Conservation (phyloP, 129 eudicot species). For the Flaveria sonorensis region DNA sequence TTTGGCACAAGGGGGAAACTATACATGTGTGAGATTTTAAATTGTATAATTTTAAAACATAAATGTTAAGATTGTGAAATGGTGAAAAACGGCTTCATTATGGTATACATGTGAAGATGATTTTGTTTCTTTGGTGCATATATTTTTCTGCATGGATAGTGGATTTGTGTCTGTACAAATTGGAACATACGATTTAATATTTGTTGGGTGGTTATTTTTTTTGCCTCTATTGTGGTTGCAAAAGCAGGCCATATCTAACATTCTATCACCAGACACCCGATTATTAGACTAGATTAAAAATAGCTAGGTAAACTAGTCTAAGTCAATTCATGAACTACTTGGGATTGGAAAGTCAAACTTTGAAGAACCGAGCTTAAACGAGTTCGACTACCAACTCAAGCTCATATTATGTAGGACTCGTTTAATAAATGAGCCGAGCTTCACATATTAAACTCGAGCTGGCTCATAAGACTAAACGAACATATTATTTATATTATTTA, state of each 20-base stretch:
- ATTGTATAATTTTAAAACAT: neutral
- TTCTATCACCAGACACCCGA: neutral
- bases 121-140: slow-evolving; percentile 18
- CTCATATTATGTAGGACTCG: too few relatives aligned
- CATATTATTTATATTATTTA: too few relatives aligned
- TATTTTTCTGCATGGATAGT: neutral
- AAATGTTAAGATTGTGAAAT: neutral
- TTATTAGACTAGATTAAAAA: too few relatives aligned
- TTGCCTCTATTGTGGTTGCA: slow-evolving; percentile 29
- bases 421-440: too few relatives aligned
- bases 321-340: too few relatives aligned
- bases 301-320: too few relatives aligned
- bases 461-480: too few relatives aligned
- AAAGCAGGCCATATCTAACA: neutral
- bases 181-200: neutral
- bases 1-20: slow-evolving; percentile 21
- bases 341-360: too few relatives aligned
- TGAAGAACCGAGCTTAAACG: too few relatives aligned
- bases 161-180: slow-evolving; percentile 8
- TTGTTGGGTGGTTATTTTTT: slow-evolving; percentile 13
- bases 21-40: neutral
- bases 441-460: too few relatives aligned
- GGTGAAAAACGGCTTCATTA: slow-evolving; percentile 7
- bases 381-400: too few relatives aligned
- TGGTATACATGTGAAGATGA: slow-evolving; percentile 20